These are phyloP conservation scores for Fusarium verticillioides DNA, from an alignment of 2,329 filamentous ascomycete genomes.

Conservation along the genomic window DNA sequence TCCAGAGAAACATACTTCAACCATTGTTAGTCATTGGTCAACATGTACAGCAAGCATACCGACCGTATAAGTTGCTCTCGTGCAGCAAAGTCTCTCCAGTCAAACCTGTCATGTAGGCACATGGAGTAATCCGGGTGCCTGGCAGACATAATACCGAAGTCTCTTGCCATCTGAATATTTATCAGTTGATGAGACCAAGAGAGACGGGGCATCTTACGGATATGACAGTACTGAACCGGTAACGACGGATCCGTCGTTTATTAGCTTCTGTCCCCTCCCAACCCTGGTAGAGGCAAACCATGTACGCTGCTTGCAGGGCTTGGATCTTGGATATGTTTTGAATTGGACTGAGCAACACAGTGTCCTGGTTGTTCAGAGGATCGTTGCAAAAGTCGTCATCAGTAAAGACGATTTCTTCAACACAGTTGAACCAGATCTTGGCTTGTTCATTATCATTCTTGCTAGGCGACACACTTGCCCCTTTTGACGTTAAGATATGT, in stretches of 20 bases:
- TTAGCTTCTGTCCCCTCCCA: not conserved
- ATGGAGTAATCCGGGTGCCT: not conserved
- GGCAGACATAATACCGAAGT: not conserved
- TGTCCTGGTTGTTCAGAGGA: rapidly evolving
- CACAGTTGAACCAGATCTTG: not conserved
- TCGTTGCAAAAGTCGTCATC: slow-evolving; percentile 1
- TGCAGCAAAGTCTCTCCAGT: not conserved
- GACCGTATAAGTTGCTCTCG: slow-evolving; percentile 3
- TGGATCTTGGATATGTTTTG: not conserved
- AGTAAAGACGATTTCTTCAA: not conserved
- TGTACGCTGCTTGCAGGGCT: not conserved
- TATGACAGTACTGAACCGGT: not conserved
- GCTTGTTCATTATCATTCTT: not conserved
- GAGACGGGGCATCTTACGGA: not conserved
- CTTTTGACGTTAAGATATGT: not conserved
- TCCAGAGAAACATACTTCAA: not conserved
- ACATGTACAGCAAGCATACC: rapidly evolving
- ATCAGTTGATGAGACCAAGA: rapidly evolving
- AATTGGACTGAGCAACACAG: rapidly evolving
- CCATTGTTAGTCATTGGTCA: not conserved
- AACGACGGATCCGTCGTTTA: not conserved
- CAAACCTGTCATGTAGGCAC: rapidly evolving
- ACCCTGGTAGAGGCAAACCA: not conserved
- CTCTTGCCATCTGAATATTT: not conserved
- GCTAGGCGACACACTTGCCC: not conserved